Percentiles rank a stretch among this genome's conserved stretches.
These are phyloP conservation scores for Agrocybe pediades DNA, from an alignment of 768 basidiomycete genomes.

Conservation along the genomic window DNA sequence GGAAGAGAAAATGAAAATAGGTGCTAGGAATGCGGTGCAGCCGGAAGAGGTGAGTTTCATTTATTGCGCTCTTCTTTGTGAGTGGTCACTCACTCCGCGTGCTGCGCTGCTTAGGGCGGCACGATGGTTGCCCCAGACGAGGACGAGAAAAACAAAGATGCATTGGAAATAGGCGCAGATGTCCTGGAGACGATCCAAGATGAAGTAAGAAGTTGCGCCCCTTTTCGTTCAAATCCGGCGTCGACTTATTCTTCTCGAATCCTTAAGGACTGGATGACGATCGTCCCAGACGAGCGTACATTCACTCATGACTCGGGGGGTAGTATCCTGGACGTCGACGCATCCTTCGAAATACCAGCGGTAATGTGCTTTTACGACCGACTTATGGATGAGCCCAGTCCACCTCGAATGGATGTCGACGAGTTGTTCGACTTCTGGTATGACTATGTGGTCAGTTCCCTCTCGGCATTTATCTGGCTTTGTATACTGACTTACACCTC, in stretches of 20 bases:
- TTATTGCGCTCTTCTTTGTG: too few species aligned
- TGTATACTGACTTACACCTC: neutral
- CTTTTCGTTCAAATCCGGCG: too few species aligned
- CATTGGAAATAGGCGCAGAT: too few species aligned
- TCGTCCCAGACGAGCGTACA: too few species aligned
- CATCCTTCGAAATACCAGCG: neutral
- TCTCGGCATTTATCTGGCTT: neutral
- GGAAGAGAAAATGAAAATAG: too few species aligned
- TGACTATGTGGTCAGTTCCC: neutral
- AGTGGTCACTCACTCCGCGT: neutral
- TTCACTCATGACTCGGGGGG: too few species aligned
- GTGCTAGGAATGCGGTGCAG: too few species aligned
- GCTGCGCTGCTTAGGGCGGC: neutral
- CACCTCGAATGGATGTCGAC: neutral
- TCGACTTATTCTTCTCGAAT: too few species aligned
- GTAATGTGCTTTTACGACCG: neutral
- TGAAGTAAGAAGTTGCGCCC: too few species aligned
- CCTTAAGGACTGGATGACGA: too few species aligned
- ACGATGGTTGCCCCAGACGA: neutral
- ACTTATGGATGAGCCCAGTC: neutral
- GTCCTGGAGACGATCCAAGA: too few species aligned
- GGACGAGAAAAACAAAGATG: neutral
- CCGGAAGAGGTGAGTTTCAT: too few species aligned
- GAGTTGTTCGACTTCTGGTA: neutral
- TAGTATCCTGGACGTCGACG: neutral